Evolutionary conservation across 2,329 filamentous ascomycete genomes (phyloP), one percentile per base, ranked within the genome.

Genomic region (Talaromyces albobiverticillius): DNA sequence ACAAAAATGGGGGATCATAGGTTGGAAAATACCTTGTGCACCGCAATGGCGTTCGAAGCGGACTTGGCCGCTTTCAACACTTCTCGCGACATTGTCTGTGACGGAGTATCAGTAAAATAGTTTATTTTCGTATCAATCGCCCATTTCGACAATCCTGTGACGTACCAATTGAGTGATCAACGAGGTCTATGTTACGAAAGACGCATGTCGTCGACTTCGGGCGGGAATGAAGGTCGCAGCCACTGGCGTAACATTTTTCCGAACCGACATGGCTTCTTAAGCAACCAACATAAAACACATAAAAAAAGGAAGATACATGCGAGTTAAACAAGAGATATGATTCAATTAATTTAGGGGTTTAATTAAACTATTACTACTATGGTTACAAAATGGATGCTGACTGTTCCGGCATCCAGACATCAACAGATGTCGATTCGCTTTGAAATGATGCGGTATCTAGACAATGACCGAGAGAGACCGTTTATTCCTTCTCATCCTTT

Each of bases 41-140:
- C 60, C 20, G 71, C 62, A 54, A 75, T 57, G 32, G 63, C 71
- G 56, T 67, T 66, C 40, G 67, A 67, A 49, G 70, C 70, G 57
- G 69, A 63, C 59, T 71, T 68, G 51, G 69, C 72, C 59, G 69
- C 71, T 59, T 71, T 71, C 56, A 71, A 55, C 55, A 68, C 56
- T 62, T 64, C 64, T 59, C 67, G 68, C 61, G 67, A 61, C 71
- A 71, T 71, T 54, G 56, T 68, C 62, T 53, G 31, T 18, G 5
- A 14, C 20, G 36, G 6, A 18, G 20, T 42, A 18, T 56, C 26
- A 56, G 32, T 26, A 47, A 11, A 29, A 11, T 22, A 3, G 8
- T 18, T 9, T 36, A 45, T 40, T 34, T 22, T 18, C 9, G 47
- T 31, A 18, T 25, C 0, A 13, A 16, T 23, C 13, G 29, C 2